Evolutionary conservation across 257 asterid genomes (phyloP).

Genomic region (Capsicum chinense): DNA sequence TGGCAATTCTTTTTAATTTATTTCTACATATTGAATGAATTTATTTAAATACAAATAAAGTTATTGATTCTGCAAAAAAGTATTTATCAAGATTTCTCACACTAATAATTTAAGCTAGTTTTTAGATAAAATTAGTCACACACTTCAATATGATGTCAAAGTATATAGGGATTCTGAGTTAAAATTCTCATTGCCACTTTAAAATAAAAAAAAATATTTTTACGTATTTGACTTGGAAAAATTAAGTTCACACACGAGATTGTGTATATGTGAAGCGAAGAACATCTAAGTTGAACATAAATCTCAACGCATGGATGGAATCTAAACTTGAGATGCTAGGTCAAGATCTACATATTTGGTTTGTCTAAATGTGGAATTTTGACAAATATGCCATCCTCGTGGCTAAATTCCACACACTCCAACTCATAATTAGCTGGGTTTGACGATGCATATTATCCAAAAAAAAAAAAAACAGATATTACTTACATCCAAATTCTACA

Average conservation of each 20-base stretch:
- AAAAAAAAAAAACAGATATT: neutral
- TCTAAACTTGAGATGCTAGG: conserved; percentile 1
- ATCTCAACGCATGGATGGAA: neutral
- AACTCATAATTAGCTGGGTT: neutral
- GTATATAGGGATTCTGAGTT: neutral
- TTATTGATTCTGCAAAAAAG: no score
- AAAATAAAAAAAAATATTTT: neutral
- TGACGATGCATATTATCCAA: neutral
- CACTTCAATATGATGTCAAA: neutral
- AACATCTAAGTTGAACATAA: neutral
- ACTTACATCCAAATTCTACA: neutral
- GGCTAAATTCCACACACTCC: neutral
- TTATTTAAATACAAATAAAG: no score
- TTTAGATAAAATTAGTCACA: neutral
- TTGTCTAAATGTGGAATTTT: neutral
- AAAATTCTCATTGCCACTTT: neutral
- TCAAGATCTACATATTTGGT: neutral
- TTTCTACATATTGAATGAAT: no score
- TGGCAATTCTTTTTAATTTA: no score
- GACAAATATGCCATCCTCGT: neutral
- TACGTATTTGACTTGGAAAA: neutral
- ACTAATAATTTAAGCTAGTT: neutral
- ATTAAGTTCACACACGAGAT: neutral
- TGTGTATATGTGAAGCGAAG: neutral
- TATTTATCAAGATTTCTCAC: neutral